Evolutionary conservation across 2,329 filamentous ascomycete species (phyloP), one percentile per base, ranked within the genome.

Genomic region (Ophiobolus disseminans): DNA sequence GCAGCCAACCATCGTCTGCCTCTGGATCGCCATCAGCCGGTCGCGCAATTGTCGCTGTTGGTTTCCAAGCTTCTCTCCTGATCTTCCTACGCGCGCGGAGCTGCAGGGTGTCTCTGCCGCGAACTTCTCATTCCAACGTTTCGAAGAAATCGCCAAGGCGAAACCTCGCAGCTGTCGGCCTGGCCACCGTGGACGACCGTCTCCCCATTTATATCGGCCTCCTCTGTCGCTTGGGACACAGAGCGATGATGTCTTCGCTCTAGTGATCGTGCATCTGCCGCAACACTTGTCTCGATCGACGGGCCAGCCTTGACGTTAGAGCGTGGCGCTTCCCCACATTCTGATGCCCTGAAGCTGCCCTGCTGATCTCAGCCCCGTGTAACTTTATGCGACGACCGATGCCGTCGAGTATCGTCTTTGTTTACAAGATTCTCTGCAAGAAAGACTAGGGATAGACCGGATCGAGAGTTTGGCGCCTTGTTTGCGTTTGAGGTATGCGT

Each of bases 401-500:
- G 66, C 60, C 57, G 62, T 68, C 69, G 61, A 61, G 63, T 66
- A 63, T 62, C 58, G 57, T 65, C 62, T 67, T 64, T 61, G 58
- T 58, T 65, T 71, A 62, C 63, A 62, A 61, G 46, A 63, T 69
- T 69, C 60, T 66, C 58, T 60, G 61, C 60, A 52, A 57, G 61
- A 63, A 70, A 71, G 69, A 73, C 58, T 74, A 73, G 71, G 71
- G 70, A 73, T 74, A 74, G 71, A 74, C 57, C 63, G 69, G 70
- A 62, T 72, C 59, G 71, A 73, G 68, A 70, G 58, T 69, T 73
- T 64, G 69, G 70, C 67, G 70, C 65, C 68, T 70, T 63, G 59
- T 62, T 62, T 60, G 59, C 62, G 51, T 70, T 66, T 64, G 60
- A 70, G 68, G 69, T 72, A 71, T 53, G 62, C 50, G 36, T 30